Conservation (phyloP, 2,329 filamentous ascomycete species). For the Grosmannia clavigera region DNA sequence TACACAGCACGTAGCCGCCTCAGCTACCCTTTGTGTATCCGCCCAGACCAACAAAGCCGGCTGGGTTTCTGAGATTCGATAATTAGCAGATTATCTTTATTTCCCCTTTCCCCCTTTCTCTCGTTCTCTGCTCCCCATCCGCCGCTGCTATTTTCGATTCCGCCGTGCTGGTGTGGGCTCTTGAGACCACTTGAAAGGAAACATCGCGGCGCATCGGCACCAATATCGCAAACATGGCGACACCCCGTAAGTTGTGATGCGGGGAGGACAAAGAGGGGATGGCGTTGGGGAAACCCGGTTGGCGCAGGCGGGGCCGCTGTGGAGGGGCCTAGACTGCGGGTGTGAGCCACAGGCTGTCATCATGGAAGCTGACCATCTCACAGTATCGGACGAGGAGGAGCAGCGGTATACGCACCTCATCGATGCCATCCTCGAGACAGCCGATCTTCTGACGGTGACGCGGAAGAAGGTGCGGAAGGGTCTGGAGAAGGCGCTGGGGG, state of each 20-base stretch:
- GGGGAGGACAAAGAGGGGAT: neutral
- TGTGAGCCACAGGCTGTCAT: neutral
- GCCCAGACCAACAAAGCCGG: neutral
- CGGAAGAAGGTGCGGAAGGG: constrained; percentile 49
- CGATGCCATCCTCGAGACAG: constrained; percentile 44
- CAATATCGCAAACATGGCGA: neutral
- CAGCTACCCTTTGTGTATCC: neutral
- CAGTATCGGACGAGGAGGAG: constrained; percentile 39
- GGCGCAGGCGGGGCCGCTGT: neutral
- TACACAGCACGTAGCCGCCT: neutral
- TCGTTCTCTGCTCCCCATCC: too few species aligned
- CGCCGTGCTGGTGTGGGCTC: neutral
- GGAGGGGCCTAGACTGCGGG: neutral
- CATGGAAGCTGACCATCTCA: neutral
- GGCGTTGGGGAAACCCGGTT: neutral
- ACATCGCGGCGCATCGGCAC: neutral
- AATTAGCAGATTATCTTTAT: neutral
- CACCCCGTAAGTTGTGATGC: neutral
- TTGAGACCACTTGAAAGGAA: neutral
- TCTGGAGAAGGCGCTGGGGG: constrained; percentile 40
- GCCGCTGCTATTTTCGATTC: neutral
- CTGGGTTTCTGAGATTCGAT: neutral
- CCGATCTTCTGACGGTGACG: constrained; percentile 50
- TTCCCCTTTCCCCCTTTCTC: neutral
- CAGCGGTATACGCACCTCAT: constrained; percentile 44